Conservation (phyloP, 2,329 filamentous ascomycete species). For the Hypoxylon sp. region DNA sequence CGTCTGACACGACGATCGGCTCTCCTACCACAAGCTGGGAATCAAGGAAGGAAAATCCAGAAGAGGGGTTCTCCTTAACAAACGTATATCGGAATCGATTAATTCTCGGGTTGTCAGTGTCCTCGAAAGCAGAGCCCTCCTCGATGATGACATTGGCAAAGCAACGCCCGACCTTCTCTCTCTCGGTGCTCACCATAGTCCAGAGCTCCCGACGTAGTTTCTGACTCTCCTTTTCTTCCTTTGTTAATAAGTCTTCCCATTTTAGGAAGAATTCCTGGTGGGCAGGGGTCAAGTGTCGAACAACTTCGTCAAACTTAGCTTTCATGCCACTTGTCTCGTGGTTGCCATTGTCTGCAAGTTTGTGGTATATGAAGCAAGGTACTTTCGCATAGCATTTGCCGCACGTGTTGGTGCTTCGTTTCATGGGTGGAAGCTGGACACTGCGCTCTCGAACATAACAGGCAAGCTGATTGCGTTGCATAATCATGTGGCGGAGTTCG, state of each 20-base stretch:
- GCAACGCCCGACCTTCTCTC: slow-evolving; percentile 89
- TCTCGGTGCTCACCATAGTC: slow-evolving; percentile 93
- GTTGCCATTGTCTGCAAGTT: slow-evolving; percentile 86
- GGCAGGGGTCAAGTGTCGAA: slow-evolving; percentile 79
- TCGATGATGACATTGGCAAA: slow-evolving; percentile 91
- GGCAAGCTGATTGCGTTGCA: slow-evolving; percentile 92
- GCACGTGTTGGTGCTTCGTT: slow-evolving; percentile 85
- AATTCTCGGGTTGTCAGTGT: slow-evolving; percentile 81
- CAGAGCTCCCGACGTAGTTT: slow-evolving; percentile 91
- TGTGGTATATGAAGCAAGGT: slow-evolving; percentile 94
- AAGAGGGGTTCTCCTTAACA: slow-evolving; percentile 73
- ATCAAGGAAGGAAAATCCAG: slow-evolving; percentile 87
- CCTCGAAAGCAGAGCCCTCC: slow-evolving; percentile 79
- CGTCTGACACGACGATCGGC: slow-evolving; percentile 96
- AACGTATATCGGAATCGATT: slow-evolving; percentile 93
- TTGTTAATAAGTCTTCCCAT: slow-evolving; percentile 93
- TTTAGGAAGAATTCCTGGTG: slow-evolving; percentile 91
- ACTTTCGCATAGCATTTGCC: slow-evolving; percentile 91
- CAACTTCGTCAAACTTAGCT: slow-evolving; percentile 84
- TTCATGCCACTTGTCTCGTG: slow-evolving; percentile 86
- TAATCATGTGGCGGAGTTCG: slow-evolving; percentile 95
- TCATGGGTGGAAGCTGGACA: slow-evolving; percentile 85
- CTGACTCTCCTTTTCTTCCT: slow-evolving; percentile 92
- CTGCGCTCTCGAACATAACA: slow-evolving; percentile 86
- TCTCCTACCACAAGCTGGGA: slow-evolving; percentile 91